phyloP scores from a whole-genome alignment of 2,329 filamentous ascomycete genomes.

The Ophiocordyceps camponoti-saundersi region DNA sequence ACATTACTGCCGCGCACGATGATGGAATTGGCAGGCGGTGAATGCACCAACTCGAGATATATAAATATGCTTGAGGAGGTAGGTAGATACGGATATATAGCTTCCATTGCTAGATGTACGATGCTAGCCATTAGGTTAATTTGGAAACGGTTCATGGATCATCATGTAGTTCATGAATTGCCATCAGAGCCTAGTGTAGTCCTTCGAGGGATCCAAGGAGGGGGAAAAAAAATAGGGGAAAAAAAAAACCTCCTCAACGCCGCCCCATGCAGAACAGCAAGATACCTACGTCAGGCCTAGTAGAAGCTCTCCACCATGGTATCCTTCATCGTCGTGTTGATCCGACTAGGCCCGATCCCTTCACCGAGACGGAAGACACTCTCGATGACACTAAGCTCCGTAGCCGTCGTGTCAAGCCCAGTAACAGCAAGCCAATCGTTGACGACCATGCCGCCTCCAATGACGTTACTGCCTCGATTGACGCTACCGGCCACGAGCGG shows the following conservation, averaged over 20 bases:
- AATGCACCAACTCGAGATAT: no score
- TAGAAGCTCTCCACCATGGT: conserved; percentile 99
- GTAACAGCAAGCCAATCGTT: conserved; percentile 94
- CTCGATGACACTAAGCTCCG: conserved; percentile 90
- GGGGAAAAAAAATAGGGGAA: neutral
- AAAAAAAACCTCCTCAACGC: neutral
- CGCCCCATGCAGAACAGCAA: neutral
- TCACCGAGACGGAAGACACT: conserved; percentile 90
- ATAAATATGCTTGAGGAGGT: no score
- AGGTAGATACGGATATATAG: no score
- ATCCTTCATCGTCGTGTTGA: conserved; percentile 81
- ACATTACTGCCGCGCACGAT: no score
- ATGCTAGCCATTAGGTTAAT: no score
- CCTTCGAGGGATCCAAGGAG: no score
- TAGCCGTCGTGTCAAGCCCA: conserved; percentile 88
- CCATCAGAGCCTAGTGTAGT: no score
- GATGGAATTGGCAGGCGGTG: no score
- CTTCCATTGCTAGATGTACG: no score
- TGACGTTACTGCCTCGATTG: conserved; percentile 82
- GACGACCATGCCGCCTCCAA: conserved; percentile 50
- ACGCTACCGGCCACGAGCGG: conserved; percentile 88
- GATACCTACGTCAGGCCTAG: conserved; percentile 23
- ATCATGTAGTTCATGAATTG: no score
- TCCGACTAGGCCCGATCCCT: conserved; percentile 59
- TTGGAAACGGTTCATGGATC: no score